These are phyloP conservation scores for Colletotrichum chrysophilum DNA, from an alignment of 2,329 filamentous ascomycete species.

Conservation along the genomic window DNA sequence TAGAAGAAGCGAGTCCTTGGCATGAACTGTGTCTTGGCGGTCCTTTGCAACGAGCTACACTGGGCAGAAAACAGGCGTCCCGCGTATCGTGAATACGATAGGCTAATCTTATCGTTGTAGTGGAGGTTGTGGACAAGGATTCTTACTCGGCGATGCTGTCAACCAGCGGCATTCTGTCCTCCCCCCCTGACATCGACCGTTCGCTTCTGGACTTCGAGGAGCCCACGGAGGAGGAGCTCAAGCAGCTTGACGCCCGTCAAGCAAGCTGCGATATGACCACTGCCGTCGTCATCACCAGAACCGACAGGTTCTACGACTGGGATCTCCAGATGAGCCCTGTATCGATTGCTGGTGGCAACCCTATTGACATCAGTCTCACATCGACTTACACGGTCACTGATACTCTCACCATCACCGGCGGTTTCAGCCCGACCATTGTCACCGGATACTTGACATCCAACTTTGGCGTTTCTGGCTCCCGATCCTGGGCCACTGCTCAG, in stretches of 20 bases:
- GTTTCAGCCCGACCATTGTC: background rate
- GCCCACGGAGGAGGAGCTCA: background rate
- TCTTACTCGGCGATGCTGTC: background rate
- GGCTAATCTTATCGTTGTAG: background rate
- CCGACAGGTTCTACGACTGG: slow-evolving; percentile 4
- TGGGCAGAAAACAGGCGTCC: background rate
- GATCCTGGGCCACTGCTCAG: background rate
- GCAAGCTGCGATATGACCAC: background rate
- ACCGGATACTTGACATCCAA: background rate
- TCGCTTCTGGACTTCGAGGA: background rate
- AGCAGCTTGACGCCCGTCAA: background rate
- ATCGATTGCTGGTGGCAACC: background rate
- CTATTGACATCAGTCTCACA: background rate
- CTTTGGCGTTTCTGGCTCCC: background rate
- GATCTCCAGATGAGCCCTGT: slow-evolving; percentile 9
- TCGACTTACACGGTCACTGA: slow-evolving; percentile 5
- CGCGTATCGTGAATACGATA: background rate
- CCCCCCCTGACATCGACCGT: background rate
- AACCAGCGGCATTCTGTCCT: background rate
- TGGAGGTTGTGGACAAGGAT: background rate
- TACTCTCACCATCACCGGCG: background rate
- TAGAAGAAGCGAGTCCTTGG: background rate
- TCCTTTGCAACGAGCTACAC: background rate
- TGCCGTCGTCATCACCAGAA: background rate
- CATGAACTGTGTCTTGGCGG: background rate